Base-by-base conservation (phyloP, 2,329 filamentous ascomycete genomes). In the Uncinocarpus reesii region DNA sequence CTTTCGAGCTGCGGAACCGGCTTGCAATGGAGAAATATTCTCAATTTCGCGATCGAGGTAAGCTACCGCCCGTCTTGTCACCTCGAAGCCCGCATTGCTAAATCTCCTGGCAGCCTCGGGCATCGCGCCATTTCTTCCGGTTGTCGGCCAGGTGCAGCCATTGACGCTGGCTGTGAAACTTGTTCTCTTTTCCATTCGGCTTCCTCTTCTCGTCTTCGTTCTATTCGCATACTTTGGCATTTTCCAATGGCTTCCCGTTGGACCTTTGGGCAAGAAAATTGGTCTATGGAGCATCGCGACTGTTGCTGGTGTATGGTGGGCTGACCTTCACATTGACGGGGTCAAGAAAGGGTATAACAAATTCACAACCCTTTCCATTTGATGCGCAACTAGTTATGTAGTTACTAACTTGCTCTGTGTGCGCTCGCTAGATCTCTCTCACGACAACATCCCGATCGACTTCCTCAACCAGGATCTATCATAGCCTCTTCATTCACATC, bases 251-350 rank as follows among this genome's bases (percentile, higher is more conserved):
- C 77, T 95, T 11, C 88, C 88, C 0, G 73, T 84, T 7, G 80
- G 79, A 1, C 75, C 76, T 7, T 60, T 81, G 28, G 69, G 81
- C 36, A 87, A 87, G 60, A 96, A 96, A 69, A 79, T 85, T 10
- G 79, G 87, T 42, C 71, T 96, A 46, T 96, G 92, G 90, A 77
- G 80, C 52, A 78, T 96, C 55, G 78, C 98, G 57, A 84, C 81
- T 31, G 84, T 94, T 51, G 87, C 89, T 0, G 90, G 92, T 23
- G 86, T 98, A 50, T 96, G 89, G 88, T 96, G 90, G 90, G 83
- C 95, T 49, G 92, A 98, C 67, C 73, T 98, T n/a, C 90, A 95
- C 66, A 86, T 98, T 56, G 92, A 98, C 64, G 90, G 90, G 50
- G 92, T 98, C 47, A 89, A 86, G 68, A 86, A 88, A 69, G 92